phyloP scores from a whole-genome alignment of 2,329 filamentous ascomycete genomes.

The Neoscytalidium dimidiatum region DNA sequence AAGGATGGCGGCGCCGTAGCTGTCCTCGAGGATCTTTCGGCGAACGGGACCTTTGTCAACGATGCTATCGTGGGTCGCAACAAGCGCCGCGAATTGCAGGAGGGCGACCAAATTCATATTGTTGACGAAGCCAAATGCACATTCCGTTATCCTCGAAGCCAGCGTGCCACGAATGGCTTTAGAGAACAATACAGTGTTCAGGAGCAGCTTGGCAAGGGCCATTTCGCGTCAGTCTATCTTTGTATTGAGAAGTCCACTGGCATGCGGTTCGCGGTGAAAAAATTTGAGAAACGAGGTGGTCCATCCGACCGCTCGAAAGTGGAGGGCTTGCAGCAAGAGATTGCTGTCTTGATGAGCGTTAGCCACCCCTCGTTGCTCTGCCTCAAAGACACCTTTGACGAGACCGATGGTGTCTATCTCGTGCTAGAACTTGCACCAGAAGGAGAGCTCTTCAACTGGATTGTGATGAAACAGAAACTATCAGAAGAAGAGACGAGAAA shows the following conservation, averaged over 20 bases:
- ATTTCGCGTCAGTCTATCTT: slow-evolving; percentile 91
- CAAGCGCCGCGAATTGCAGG: slow-evolving; percentile 81
- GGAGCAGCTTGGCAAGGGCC: slow-evolving; percentile 87
- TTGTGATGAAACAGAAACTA: slow-evolving; percentile 87
- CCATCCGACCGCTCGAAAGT: slow-evolving; percentile 80
- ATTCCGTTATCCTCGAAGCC: slow-evolving; percentile 74
- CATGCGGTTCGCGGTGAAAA: slow-evolving; percentile 85
- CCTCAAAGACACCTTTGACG: slow-evolving; percentile 92
- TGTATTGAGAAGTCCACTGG: slow-evolving; percentile 86
- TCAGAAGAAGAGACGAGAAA: slow-evolving; percentile 81
- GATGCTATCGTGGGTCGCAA: slow-evolving; percentile 89
- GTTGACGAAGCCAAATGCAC: slow-evolving; percentile 83
- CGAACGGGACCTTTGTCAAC: slow-evolving; percentile 95
- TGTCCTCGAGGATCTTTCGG: slow-evolving; percentile 88
- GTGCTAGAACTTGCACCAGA: slow-evolving; percentile 88
- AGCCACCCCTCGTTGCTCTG: slow-evolving; percentile 92
- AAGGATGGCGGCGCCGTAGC: slow-evolving; percentile 62
- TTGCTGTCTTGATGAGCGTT: slow-evolving; percentile 95
- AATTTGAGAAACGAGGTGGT: slow-evolving; percentile 85
- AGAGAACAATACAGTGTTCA: slow-evolving; percentile 81
- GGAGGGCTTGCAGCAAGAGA: slow-evolving; percentile 89
- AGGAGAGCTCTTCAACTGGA: slow-evolving; percentile 94
- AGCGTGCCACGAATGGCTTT: slow-evolving; percentile 67
- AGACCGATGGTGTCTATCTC: slow-evolving; percentile 85
- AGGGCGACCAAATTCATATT: slow-evolving; percentile 88